Evolutionary conservation across 208 protist genomes (phyloP), one percentile per base, ranked within the genome.

Genomic region (Trypanosoma avium): DNA sequence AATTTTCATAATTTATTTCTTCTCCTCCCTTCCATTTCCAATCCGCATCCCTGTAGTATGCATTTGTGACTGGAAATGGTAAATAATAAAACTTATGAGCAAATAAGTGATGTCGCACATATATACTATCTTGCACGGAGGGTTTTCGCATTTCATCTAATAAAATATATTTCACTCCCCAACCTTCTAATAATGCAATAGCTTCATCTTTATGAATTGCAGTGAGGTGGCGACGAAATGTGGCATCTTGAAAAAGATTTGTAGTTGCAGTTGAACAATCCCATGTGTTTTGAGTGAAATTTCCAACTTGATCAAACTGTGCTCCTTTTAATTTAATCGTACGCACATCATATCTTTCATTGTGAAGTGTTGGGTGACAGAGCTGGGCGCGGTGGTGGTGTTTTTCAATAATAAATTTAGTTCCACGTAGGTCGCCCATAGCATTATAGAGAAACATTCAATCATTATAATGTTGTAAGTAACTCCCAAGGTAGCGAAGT

Each of bases 11-110:
- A 19, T 63, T 71, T 47, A 95, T 90, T 19, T 83, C 79, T 58
- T 93, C 82, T 32, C 86, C 72, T 19, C 84, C 82, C 60, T 87
- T 86, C 89, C 89, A 95, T 67, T 87, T 86, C 71, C 63, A 92
- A 62, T 95, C 89, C 3, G 81, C 79, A 58, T 95, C 89, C 6
- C 89, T 86, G 24, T 82, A 77, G 60, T 73, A 67, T 42, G 78
- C 68, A 70, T 93, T 88, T 30, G 79, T 92, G 53, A 83, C 73
- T 7, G 89, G 89, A 53, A 82, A 70, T 5, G 82, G 84, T 5
- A 81, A 70, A 75, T 86, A 93, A 24, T 74, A 73, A 67, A 95
- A 95, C 59, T 95, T 95, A 72, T 93, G 64, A 7, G 82, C 62
- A 75, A 85, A 95, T 27, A 95, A 62, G 2, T 63, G 33, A 54